Base-by-base conservation (phyloP, 768 basidiomycete genomes). In the Suillus variegatus region DNA sequence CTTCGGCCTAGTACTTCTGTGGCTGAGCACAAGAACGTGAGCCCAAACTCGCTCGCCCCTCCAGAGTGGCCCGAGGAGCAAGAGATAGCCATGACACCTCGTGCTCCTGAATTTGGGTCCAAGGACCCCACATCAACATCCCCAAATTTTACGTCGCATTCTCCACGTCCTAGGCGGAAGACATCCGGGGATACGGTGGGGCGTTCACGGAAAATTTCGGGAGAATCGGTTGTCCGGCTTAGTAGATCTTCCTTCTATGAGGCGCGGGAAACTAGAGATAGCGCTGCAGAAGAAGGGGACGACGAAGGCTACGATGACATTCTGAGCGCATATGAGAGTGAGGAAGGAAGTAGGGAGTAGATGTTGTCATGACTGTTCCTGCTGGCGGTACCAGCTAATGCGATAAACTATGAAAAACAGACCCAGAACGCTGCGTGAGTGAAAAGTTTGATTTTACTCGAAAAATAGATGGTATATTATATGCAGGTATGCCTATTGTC, bases 271-370 rank as follows among this genome's bases (percentile, higher is more conserved):
- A 71, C 76, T 54, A 80, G 85, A 46, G 87, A 89, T 43, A 92
- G 88, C 71, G 85, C 82, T 25, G 91, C 89, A 0, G 88, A 89
- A 62, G 90, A 92, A 65, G 91, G 92, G 5, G 91, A 92, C 65
- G 92, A 93, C 68, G 82, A 84, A 62, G 86, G 89, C 4, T 92
- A 92, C 63, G 90, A 89, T 69, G 92, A 92, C 14, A 72, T 93
- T 63, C 75, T 93, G 65, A 92, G 89, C 73, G 91, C 91, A 22
- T 93, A 93, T 70, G 91, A 93, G 77, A 92, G 91, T 71, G 91
- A 92, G 72, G 89, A 88, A 61, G 81, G 80, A 38, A 72, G 73
- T 43, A 72, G 57, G n/a, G 70, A 74, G 60, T 63, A 60, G 43
- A 63, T 22, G 22, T 8, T 36, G 16, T 32, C 6, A 6, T 14